Percentiles rank a stretch among this genome's conserved stretches.
These are phyloP conservation scores for Alternaria rosae DNA, from an alignment of 2,329 filamentous ascomycete genomes.

Conservation along the genomic window DNA sequence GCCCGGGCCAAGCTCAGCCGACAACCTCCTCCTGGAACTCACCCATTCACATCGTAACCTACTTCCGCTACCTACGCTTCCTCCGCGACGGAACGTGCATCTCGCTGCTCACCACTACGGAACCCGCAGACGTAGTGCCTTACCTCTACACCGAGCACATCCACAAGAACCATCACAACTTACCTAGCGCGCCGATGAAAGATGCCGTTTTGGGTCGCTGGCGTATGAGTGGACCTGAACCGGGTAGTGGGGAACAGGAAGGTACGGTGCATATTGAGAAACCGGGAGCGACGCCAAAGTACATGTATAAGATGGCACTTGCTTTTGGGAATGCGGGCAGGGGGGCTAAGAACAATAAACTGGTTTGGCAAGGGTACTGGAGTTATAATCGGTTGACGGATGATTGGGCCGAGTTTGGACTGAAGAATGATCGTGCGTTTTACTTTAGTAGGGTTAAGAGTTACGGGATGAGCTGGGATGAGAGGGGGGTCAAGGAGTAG, in stretches of 20 bases:
- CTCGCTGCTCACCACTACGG: constrained; percentile 78
- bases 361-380: constrained; percentile 89
- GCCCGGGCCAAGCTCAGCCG: constrained; percentile 75
- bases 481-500: constrained; percentile 21
- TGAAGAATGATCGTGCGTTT: constrained; percentile 68
- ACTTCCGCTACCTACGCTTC: constrained; percentile 96
- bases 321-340: constrained; percentile 68
- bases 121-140: constrained; percentile 87
- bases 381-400: constrained; percentile 89
- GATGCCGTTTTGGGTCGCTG: constrained; percentile 71
- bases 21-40: constrained; percentile 76
- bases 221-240: constrained; percentile 65
- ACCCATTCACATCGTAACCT: constrained; percentile 94
- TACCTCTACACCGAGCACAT: constrained; percentile 77
- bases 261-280: constrained; percentile 77
- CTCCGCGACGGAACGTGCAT: constrained; percentile 88
- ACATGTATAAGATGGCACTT: constrained; percentile 85
- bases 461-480: constrained; percentile 56
- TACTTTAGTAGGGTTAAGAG: constrained; percentile 69
- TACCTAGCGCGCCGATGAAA: constrained; percentile 67
- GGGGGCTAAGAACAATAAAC: constrained; percentile 78
- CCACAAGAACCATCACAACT: constrained; percentile 52
- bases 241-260: constrained; percentile 35
- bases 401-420: constrained; percentile 83
- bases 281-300: constrained; percentile 79